Evolutionary conservation across 2,329 filamentous ascomycete species (phyloP), one percentile per base, ranked within the genome.

Genomic region (Furcasterigmium sp.): DNA sequence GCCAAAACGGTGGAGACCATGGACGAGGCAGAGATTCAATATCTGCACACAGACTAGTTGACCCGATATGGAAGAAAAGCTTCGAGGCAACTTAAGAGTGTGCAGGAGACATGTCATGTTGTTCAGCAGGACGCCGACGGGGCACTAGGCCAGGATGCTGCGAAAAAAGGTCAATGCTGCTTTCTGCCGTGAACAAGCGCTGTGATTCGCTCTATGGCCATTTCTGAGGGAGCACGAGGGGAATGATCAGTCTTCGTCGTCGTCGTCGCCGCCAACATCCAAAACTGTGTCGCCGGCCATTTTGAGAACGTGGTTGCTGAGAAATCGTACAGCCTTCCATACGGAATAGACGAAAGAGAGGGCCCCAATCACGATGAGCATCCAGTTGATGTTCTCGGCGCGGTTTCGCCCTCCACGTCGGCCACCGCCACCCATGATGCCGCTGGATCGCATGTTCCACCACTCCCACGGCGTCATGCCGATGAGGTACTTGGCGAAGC

Each of bases 21-120:
- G 65, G 67, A 62, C 53, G 54, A 59, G 59, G 55, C 54, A 62
- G 65, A 65, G 68, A 63, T 57, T 78, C 67, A 46, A 77, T 95
- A 75, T 95, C 75, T 87, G 90, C 90, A 94, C 85, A 83, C 81
- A 87, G 90, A 95, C 90, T 93, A 83, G 91, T 93, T 83, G 85
- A 82, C 87, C 90, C 80, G 80, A 82, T 83, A 91, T 78, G 78
- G 85, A 76, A 70, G 70, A 78, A 75, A 73, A 73, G 63, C 68
- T 70, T 81, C 78, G 78, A 90, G 88, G 79, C 87, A 95, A 93
- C 90, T 95, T 86, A 95, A 95, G 85, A 86, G 87, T 85, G 86
- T 91, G 89, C 89, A 86, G 30, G 63, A 36, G 17, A 17, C 23
- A 11, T 26, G n/a, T n/a, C n/a, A n/a, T n/a, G n/a, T 26, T 26